Evolutionary conservation across 2,329 filamentous ascomycete species (phyloP), one percentile per base, ranked within the genome.

Genomic region (Colletotrichum incanum): DNA sequence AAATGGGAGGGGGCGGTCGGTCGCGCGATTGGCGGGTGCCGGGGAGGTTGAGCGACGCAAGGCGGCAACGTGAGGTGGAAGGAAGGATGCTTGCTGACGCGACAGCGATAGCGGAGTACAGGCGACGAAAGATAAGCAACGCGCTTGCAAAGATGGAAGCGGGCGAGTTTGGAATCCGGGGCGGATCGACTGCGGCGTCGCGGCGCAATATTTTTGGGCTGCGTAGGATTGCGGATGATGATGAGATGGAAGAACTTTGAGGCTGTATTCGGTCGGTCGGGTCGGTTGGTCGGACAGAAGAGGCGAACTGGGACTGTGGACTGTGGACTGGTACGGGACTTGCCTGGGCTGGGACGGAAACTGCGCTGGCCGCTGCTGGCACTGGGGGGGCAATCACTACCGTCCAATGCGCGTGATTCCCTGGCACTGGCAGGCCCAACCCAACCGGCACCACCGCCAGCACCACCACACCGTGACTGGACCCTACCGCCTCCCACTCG

Each of bases 11-110:
- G 70, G 73, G 62, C 31, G 56, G 65, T 66, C 54, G 65, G 71
- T 74, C 71, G 73, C 71, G 73, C 73, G 71, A 74, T 74, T 73
- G 71, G 65, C 71, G 71, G 71, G 62, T 47, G 65, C 62, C 43
- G 61, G 71, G 64, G 69, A 63, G 64, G 23, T 71, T 45, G 67
- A 72, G 71, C 71, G 67, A 73, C 71, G 67, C 61, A 71, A 61
- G 62, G 67, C 71, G 45, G 60, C 49, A 72, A 65, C 45, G 65
- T 60, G 39, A 63, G 59, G 45, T 52, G 59, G 61, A 47, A 54
- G 31, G 43, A 60, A 55, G 56, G 56, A 56, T 43, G 58, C 47
- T 63, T 59, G 65, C 66, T 70, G 60, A 72, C 70, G 65, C 66
- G 66, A 65, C 65, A 31, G 65, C 65, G 59, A 65, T 69, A 69